Evolutionary conservation across 2,329 filamentous ascomycete species (phyloP).

Genomic region (Botryotinia globosa): DNA sequence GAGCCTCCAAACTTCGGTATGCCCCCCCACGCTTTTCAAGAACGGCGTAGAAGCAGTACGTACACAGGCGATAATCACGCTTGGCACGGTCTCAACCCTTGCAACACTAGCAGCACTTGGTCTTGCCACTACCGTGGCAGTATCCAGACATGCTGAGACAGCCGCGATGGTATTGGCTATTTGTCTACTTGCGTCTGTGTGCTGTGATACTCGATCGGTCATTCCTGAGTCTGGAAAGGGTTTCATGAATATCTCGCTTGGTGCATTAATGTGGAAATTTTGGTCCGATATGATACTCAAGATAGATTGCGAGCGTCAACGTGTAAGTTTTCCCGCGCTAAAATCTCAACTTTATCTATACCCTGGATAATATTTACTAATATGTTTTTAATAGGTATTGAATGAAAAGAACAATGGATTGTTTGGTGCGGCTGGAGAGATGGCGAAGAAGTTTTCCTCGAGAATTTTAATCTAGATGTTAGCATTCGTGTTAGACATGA

Average conservation of each 20-base stretch:
- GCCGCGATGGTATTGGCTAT: background rate
- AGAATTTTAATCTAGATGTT: background rate
- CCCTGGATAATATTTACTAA: background rate
- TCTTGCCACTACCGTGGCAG: background rate
- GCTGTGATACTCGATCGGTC: background rate
- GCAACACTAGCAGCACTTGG: background rate
- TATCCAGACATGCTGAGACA: background rate
- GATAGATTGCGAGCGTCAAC: background rate
- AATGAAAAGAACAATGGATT: background rate
- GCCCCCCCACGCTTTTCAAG: background rate
- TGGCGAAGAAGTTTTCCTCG: background rate
- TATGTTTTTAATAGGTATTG: background rate
- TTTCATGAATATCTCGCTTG: background rate
- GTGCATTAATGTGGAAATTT: background rate
- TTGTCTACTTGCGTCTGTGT: background rate
- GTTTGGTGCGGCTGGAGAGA: background rate
- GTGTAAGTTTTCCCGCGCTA: background rate
- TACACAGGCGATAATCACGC: too few relatives aligned
- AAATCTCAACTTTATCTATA: background rate
- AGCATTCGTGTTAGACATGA: background rate
- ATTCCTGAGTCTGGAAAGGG: background rate
- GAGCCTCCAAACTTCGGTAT: background rate
- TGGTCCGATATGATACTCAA: background rate
- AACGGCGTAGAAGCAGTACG: background rate
- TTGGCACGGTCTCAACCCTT: background rate